Evolutionary conservation across 2,329 filamentous ascomycete genomes (phyloP).

Genomic region (Colletotrichum australisinense): DNA sequence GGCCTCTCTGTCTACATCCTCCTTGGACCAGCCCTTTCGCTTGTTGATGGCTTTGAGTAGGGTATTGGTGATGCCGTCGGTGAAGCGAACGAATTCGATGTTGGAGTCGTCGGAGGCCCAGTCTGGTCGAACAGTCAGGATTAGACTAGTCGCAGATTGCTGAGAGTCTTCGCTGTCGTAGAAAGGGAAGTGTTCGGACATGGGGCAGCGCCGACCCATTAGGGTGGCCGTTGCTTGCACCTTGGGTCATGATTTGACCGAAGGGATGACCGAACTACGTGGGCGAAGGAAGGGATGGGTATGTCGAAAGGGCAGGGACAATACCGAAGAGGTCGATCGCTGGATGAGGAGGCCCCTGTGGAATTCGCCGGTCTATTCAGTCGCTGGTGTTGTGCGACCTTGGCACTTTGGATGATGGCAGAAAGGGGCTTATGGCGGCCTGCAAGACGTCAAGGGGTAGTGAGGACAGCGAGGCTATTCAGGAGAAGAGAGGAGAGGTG

Average conservation of each 20-base stretch:
- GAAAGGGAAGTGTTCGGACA: slow-evolving; percentile 74
- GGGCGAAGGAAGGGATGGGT: background rate
- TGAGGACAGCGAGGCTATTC: background rate
- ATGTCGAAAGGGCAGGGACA: slow-evolving; percentile 25
- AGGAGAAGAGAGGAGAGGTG: background rate
- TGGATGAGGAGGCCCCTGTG: slow-evolving; percentile 1
- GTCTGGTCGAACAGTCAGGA: slow-evolving; percentile 83
- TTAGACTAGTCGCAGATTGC: slow-evolving; percentile 81
- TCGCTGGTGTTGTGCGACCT: background rate
- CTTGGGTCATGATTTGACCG: slow-evolving; percentile 33
- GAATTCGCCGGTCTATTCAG: background rate
- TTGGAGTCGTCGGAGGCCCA: slow-evolving; percentile 81
- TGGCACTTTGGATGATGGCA: background rate
- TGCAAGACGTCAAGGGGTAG: slow-evolving; percentile 3
- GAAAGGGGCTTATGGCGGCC: slow-evolving; percentile 12
- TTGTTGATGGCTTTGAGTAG: slow-evolving; percentile 82
- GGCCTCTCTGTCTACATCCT: slow-evolving; percentile 85
- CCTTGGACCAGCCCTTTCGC: slow-evolving; percentile 74
- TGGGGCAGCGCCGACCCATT: slow-evolving; percentile 53
- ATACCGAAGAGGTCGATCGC: slow-evolving; percentile 25
- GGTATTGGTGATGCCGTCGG: slow-evolving; percentile 98
- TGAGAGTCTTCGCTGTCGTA: slow-evolving; percentile 85
- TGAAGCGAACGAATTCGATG: slow-evolving; percentile 90
- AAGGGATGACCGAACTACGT: background rate
- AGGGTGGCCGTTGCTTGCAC: slow-evolving; percentile 42